Evolutionary conservation across 208 protist species (phyloP).

Genomic region (Balamuthia mandrillaris): DNA sequence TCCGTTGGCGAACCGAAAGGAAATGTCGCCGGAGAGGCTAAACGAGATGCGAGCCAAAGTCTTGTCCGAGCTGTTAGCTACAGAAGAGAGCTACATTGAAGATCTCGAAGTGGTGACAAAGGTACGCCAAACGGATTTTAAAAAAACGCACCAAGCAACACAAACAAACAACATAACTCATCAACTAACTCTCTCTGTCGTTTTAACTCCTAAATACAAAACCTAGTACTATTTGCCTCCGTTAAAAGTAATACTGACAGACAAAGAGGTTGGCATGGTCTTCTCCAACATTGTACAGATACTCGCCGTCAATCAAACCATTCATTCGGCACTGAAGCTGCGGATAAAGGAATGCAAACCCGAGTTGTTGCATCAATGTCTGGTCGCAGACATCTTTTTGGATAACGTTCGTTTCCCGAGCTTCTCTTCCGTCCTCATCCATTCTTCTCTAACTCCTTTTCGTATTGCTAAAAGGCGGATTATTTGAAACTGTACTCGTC

Average conservation of each 20-base stretch:
- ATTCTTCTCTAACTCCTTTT: not conserved
- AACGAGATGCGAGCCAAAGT: too few species aligned
- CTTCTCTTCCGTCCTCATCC: not conserved
- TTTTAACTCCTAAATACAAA: too few species aligned
- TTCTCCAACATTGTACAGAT: slow-evolving; percentile 10
- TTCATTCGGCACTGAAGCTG: not conserved
- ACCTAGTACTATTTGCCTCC: slow-evolving; percentile 15
- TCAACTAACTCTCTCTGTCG: not conserved
- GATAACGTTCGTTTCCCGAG: not conserved
- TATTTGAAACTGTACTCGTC: slow-evolving; percentile 32
- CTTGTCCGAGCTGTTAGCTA: slow-evolving; percentile 1
- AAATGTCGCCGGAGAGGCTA: too few species aligned
- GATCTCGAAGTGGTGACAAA: not conserved
- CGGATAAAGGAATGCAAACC: not conserved
- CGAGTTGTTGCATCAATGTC: not conserved
- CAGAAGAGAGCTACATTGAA: not conserved
- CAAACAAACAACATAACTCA: not conserved
- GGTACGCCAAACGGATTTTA: not conserved
- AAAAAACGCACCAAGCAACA: not conserved
- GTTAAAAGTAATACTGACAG: not conserved
- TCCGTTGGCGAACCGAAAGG: too few species aligned
- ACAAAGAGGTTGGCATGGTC: not conserved
- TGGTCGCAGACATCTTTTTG: not conserved
- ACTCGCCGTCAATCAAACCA: slow-evolving; percentile 8
- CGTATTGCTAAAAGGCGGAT: not conserved